phyloP scores from a whole-genome alignment of 2,329 filamentous ascomycete species.

The Albophoma yamanashiensis region DNA sequence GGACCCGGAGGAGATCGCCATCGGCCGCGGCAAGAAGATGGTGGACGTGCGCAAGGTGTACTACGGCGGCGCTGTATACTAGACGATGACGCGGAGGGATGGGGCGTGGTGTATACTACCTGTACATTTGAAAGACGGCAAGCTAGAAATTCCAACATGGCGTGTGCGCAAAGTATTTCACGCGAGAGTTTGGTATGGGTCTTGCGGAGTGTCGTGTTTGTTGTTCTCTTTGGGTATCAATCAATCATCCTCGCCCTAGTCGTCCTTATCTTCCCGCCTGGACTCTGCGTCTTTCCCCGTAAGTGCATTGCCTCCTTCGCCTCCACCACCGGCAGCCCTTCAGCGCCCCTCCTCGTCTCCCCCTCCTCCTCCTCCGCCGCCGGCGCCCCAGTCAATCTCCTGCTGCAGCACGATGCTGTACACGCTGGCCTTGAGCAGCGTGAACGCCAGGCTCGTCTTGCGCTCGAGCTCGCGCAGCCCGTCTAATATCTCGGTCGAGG shows the following conservation, averaged over 20 bases:
- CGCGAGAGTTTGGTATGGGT: not conserved
- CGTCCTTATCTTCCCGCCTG: not conserved
- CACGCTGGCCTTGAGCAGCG: constrained; percentile 91
- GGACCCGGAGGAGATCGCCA: constrained; percentile 81
- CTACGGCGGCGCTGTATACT: constrained; percentile 57
- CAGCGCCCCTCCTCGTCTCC: constrained; percentile 19
- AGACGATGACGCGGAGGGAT: not conserved
- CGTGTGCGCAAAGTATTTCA: not conserved
- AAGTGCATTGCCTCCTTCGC: constrained; percentile 11
- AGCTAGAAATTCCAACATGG: not conserved
- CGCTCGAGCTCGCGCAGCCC: constrained; percentile 79
- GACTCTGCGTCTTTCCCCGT: not conserved
- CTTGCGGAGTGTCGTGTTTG: not conserved
- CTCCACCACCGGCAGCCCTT: not conserved
- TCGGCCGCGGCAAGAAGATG: constrained; percentile 84
- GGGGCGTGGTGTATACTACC: not conserved
- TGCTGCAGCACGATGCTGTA: constrained; percentile 98
- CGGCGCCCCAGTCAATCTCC: constrained; percentile 69
- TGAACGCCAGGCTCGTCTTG: constrained; percentile 92
- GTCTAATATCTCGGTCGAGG: constrained; percentile 76
- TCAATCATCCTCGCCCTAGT: not conserved
- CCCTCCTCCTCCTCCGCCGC: constrained; percentile 31
- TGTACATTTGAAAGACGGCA: not conserved
- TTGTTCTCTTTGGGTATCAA: not conserved
- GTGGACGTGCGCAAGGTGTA: constrained; percentile 97